Base-by-base conservation (phyloP, 371 early-diverging fungal genomes). In the Rhizopus delemar region DNA sequence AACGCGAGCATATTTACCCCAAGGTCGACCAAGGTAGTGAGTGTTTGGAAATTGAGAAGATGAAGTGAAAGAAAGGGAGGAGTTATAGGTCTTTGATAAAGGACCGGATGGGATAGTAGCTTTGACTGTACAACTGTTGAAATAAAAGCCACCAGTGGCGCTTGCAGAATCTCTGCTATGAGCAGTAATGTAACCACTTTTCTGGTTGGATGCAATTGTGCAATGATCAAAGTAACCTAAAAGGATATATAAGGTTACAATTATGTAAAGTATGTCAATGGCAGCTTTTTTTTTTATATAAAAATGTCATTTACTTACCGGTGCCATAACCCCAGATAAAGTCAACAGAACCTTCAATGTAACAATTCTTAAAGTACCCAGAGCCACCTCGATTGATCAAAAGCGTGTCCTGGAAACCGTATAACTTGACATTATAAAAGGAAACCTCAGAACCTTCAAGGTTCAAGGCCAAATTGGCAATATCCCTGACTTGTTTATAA, bases 311-410 rank as follows among this genome's bases (percentile, higher is more conserved):
- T 3, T 31, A 13, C 51, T 31, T 50, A 41, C 56, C 67, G 3
- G 34, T 36, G 7, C 65, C 60, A 54, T 66, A 62, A 15, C 74
- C 75, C 50, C 63, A 75, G 39, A 75, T 67, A 32, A 65, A 73
- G 52, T 75, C 73, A 7, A 71, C 71, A 46, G 69, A 61, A n/a
- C 74, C 73, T 46, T 68, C 69, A 53, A 73, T 60, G 31, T 67
- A 67, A 34, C 66, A 62, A 15, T 73, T 51, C 41, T 62, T 63
- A 22, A 74, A 75, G 53, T 63, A 74, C 13, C 63, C 59, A 9
- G 46, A 53, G 7, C 53, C 51, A 3, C 67, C 67, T 11, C 39
- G 36, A 1, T 63, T 52, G 13, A 73, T 53, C 31, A 74, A 54
- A 15, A 75, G 22, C 8, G 75, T 75, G 32, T 75, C 22, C 22